phyloP scores from a whole-genome alignment of 2,329 filamentous ascomycete species.

The Curvularia hawaiiensis region DNA sequence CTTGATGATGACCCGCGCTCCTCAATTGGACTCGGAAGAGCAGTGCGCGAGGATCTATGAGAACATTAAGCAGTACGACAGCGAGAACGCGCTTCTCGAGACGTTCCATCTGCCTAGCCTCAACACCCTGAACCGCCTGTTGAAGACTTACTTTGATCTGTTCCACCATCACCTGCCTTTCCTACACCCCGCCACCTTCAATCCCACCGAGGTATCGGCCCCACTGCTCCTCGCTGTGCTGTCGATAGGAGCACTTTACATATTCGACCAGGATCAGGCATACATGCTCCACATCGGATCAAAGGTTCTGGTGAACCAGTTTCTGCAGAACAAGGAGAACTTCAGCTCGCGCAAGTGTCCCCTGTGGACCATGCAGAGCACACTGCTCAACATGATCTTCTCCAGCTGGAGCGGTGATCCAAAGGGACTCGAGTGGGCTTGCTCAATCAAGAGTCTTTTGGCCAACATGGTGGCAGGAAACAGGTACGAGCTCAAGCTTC shows the following conservation, averaged over 20 bases:
- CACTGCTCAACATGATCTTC: slow-evolving; percentile 97
- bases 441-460: slow-evolving; percentile 96
- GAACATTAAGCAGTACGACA: slow-evolving; percentile 81
- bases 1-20: slow-evolving; percentile 70
- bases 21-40: slow-evolving; percentile 82
- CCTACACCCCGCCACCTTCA: slow-evolving; percentile 89
- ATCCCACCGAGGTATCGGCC: slow-evolving; percentile 77
- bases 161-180: slow-evolving; percentile 98
- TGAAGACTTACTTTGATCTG: slow-evolving; percentile 94
- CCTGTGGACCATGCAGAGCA: slow-evolving; percentile 97
- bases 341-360: slow-evolving; percentile 98
- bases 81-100: slow-evolving; percentile 80
- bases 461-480: slow-evolving; percentile 99
- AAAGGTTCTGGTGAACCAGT: slow-evolving; percentile 96
- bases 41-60: slow-evolving; percentile 85
- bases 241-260: slow-evolving; percentile 94
- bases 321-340: slow-evolving; percentile 97
- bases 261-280: slow-evolving; percentile 95
- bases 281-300: slow-evolving; percentile 98
- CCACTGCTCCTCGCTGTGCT: slow-evolving; percentile 86
- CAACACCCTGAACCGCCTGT: slow-evolving; percentile 83
- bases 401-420: slow-evolving; percentile 98
- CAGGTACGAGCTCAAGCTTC: slow-evolving; percentile 92
- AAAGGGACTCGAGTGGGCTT: slow-evolving; percentile 97
- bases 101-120: slow-evolving; percentile 87